Base-by-base conservation (phyloP, 2,329 filamentous ascomycete genomes). In the Fusarium ambrosium region DNA sequence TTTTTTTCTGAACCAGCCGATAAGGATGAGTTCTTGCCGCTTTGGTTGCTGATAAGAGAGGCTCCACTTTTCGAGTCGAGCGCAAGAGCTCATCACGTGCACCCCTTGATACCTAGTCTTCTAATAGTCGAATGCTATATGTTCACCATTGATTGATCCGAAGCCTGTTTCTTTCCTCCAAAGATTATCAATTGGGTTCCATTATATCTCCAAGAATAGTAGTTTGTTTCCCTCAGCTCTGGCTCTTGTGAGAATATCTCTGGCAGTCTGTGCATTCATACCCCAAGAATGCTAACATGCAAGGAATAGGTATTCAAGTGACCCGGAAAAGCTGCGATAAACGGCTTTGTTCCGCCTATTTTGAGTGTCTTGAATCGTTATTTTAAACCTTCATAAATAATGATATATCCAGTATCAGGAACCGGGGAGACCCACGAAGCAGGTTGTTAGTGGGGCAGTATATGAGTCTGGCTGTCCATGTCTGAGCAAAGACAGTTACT, bases 1-100 rank as follows among this genome's bases (percentile, higher is more conserved):
- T 78, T 78, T 77, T 78, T 78, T 78, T 73, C 69, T 74, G n/a
- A 27, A 20, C 27, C 18, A 36, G 39, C 24, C 68, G 76, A 78
- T 77, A 78, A 73, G 75, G 20, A 61, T 48, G 43, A 69, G 63
- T 48, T 62, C 39, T 24, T 43, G 53, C 59, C 69, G 45, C 64
- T 71, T 75, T 55, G 29, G 53, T 61, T 62, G 53, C 68, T 63
- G 73, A 75, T 75, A 75, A 75, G 67, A 66, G 6, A 10, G 6
- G 41, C 2, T 34, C 73, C 73, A 41, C 22, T 64, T 45, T 65
- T 71, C 32, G 4, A 16, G n/a, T 22, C 22, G 2, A 29, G 8
- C 2, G 22, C 10, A 27, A 37, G 36, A 36, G 18, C 9, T 18
- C 24, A 5, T 74, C 72, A 74, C 72, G 72, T 74, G 72, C 48